phyloP scores from a whole-genome alignment of 2,329 filamentous ascomycete species.

The Ceratocystis albifundus region DNA sequence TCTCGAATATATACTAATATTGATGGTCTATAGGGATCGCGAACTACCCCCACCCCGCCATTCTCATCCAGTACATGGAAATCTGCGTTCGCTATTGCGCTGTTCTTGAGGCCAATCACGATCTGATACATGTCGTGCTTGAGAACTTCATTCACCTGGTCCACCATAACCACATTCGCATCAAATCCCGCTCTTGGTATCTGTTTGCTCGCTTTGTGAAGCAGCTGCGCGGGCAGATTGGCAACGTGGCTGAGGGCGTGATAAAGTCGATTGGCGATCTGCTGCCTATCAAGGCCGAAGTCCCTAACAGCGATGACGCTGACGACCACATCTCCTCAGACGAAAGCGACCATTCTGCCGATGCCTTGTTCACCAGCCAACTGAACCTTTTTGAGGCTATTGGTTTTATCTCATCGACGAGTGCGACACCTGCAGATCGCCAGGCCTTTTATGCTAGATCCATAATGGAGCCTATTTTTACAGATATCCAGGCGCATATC shows the following conservation, averaged over 20 bases:
- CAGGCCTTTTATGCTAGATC: constrained; percentile 78
- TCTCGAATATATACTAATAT: constrained; percentile 24
- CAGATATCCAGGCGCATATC: constrained; percentile 76
- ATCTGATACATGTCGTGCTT: constrained; percentile 73
- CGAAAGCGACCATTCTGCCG: constrained; percentile 78
- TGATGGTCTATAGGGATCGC: constrained; percentile 52
- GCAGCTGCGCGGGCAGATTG: constrained; percentile 70
- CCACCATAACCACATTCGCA: constrained; percentile 75
- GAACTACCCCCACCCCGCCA: constrained; percentile 76
- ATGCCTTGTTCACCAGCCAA: constrained; percentile 82
- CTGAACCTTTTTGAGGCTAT: constrained; percentile 91
- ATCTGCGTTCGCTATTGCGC: constrained; percentile 88
- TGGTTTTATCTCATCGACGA: constrained; percentile 78
- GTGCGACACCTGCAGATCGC: constrained; percentile 65
- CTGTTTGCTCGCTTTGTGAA: constrained; percentile 88
- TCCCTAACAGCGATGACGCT: constrained; percentile 60
- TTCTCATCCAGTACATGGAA: constrained; percentile 95
- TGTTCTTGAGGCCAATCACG: constrained; percentile 77
- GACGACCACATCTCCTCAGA: constrained; percentile 94
- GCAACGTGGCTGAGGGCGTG: constrained; percentile 80
- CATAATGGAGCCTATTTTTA: constrained; percentile 79
- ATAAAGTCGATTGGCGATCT: constrained; percentile 84
- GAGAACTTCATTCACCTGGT: constrained; percentile 86
- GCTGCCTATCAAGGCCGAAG: constrained; percentile 78
- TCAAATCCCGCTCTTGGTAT: constrained; percentile 91